phyloP scores from a whole-genome alignment of 768 basidiomycete species.

The Boletus sensibilis region DNA sequence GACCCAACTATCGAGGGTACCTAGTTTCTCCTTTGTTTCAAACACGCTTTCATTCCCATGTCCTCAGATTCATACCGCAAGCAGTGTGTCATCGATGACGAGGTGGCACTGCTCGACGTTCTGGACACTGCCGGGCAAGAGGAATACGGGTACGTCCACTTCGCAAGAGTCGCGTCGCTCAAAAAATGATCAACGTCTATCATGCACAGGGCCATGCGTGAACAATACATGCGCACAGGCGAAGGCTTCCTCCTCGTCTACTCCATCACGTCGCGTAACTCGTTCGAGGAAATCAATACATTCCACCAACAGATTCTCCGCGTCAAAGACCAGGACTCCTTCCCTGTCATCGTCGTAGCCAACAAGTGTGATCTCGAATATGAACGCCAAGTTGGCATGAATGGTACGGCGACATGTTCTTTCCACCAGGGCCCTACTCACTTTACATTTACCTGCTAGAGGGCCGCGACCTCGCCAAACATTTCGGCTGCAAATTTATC shows the following conservation, averaged over 20 bases:
- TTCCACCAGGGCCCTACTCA: not conserved
- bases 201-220: slow-evolving; percentile 84
- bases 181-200: not conserved
- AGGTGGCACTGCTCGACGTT: slow-evolving; percentile 95
- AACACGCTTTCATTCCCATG: not conserved
- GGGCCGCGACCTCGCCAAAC: slow-evolving; percentile 95
- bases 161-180: slow-evolving; percentile 1
- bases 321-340: slow-evolving; percentile 93
- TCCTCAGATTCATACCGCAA: slow-evolving; percentile 89
- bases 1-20: slow-evolving; percentile 94
- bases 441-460: slow-evolving; percentile 48
- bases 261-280: slow-evolving; percentile 96
- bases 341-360: slow-evolving; percentile 96
- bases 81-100: slow-evolving; percentile 97
- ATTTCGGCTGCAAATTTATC: slow-evolving; percentile 91
- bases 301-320: slow-evolving; percentile 96
- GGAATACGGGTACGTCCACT: slow-evolving; percentile 81
- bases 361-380: slow-evolving; percentile 97
- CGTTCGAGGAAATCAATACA: slow-evolving; percentile 94
- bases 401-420: slow-evolving; percentile 52
- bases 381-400: slow-evolving; percentile 94
- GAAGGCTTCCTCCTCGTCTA: slow-evolving; percentile 98
- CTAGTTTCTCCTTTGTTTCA: slow-evolving; percentile 3
- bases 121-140: slow-evolving; percentile 98
- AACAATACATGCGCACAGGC: slow-evolving; percentile 98